Base-by-base conservation (phyloP, 2,329 filamentous ascomycete genomes). In the Diaporthe eres region DNA sequence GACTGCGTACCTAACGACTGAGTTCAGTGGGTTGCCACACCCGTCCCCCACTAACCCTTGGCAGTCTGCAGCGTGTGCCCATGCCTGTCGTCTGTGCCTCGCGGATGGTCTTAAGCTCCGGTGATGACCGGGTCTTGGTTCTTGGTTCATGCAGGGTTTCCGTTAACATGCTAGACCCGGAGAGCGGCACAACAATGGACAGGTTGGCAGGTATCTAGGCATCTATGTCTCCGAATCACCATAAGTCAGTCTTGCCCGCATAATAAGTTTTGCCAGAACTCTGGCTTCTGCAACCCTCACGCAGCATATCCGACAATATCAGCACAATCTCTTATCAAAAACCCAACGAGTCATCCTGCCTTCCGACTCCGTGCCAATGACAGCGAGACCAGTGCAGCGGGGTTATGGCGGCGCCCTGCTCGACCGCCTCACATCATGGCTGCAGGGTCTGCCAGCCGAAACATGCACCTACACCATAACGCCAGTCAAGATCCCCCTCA, bases 261-360 rank as follows among this genome's bases (percentile, higher is more conserved):
- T 25, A 10, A 61, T 25, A 25, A 31, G 1, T 6, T 12, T 12
- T 49, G 17, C 2, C 7, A 49, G 42, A 49, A 15, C 10, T 2
- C 22, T 19, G 17, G 80, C 91, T 19, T n/a, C 17, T 5, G 28
- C 15, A 15, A 22, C 5, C 28, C 9, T 25, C 22, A n/a, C 6
- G 7, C 19, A 67, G 25, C 12, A 4, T 15, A 51, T 17, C 7
- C 19, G 28, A 67, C 25, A 22, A 28, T 34, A 4, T 25, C 37
- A 37, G 8, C 17, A n/a, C 12, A 9, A 6, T 22, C 5, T 37
- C 55, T 3, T 34, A 8, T 39, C n/a, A 6, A 6, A 17, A 10
- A 13, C 22, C 8, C 31, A 37, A 39, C 47, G 12, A 37, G 39
- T 6, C 85, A 1, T 77, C 86, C 17, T 22, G n/a, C 31, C 8